Evolutionary conservation across 169 alveolate species (phyloP), one percentile per base, ranked within the genome.

Genomic region (Hepatocystis sp.): DNA sequence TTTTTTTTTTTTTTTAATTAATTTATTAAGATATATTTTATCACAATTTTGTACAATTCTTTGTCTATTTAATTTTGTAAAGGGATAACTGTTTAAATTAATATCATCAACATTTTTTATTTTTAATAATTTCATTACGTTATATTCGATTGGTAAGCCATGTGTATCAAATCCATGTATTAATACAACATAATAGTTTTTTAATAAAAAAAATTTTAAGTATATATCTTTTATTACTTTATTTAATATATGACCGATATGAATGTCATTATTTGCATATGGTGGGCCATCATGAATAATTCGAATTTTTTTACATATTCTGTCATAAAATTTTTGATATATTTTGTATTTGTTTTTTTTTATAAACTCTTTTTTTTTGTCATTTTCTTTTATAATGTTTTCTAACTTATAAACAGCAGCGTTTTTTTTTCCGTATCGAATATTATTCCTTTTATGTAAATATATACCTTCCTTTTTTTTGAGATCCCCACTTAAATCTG

Each of bases 91-190:
- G 7, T 63, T 34, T 49, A 76, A 56, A 42, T 23, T 23, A 7
- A 63, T 7, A 23, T 67, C 89, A 11, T 67, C 44, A 1, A 63
- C 32, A 46, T 88, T 81, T 25, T 61, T 65, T 42, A 67, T 66
- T 66, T 85, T 85, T 21, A 88, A 64, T 46, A 67, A 8, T 39
- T 88, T 65, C 30, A 86, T 49, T 49, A 85, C 94, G 53, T 86
- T 85, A 55, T 92, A 92, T 85, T 95, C 98, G 13, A 95, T 94
- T 32, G 98, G 98, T 39, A 95, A 81, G 3, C 98, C 98, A 52
- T 94, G 98, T 67, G 97, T 93, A 65, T 95, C 98, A 95, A 96
- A 95, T 39, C 98, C 98, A 2, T 96, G 97, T 28, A 93, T 68
- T 86, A 91, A 65, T 52, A 92, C 78, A 36, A 94, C 91, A 84